Conservation (phyloP, 805 yeast species). For the Pichia thaimueangensis region DNA sequence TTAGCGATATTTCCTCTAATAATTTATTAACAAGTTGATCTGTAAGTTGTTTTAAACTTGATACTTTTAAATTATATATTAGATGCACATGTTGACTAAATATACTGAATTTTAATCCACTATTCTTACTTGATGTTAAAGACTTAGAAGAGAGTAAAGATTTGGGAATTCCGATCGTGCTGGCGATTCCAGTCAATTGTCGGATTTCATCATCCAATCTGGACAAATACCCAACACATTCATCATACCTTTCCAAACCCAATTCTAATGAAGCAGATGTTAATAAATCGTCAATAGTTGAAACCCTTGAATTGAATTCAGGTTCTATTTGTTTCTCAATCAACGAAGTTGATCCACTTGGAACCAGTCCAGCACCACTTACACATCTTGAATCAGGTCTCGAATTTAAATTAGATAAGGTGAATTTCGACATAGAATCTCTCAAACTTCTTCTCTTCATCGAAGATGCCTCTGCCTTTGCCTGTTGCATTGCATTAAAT, state of each 20-base stretch:
- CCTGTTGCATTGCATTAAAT: constrained; percentile 50
- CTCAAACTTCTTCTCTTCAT: constrained; percentile 37
- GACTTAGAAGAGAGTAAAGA: constrained; percentile 13
- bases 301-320: constrained; percentile 17
- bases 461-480: constrained; percentile 26
- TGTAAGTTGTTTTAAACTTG: constrained; percentile 23
- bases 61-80: constrained; percentile 11
- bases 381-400: constrained; percentile 46
- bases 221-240: constrained; percentile 33
- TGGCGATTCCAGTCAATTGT: constrained; percentile 7
- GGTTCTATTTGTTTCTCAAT: constrained; percentile 19
- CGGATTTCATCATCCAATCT: constrained; percentile 20
- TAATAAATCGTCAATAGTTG: constrained; percentile 38
- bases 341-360: constrained; percentile 1
- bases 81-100: constrained; percentile 13
- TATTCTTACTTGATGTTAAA: constrained; percentile 16
- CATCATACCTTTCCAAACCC: constrained; percentile 40
- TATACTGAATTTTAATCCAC: constrained; percentile 12
- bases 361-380: constrained; percentile 31
- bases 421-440: constrained; percentile 36
- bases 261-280: constrained; percentile 46
- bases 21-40: constrained; percentile 18
- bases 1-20: constrained; percentile 20
- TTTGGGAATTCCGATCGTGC: constrained; percentile 8
- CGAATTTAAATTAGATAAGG: constrained; percentile 27